A percentile compares a stretch with the other conserved stretches of the same genome.
Conservation (phyloP, 2,329 filamentous ascomycete genomes). For the Microsporum ferrugineum region DNA sequence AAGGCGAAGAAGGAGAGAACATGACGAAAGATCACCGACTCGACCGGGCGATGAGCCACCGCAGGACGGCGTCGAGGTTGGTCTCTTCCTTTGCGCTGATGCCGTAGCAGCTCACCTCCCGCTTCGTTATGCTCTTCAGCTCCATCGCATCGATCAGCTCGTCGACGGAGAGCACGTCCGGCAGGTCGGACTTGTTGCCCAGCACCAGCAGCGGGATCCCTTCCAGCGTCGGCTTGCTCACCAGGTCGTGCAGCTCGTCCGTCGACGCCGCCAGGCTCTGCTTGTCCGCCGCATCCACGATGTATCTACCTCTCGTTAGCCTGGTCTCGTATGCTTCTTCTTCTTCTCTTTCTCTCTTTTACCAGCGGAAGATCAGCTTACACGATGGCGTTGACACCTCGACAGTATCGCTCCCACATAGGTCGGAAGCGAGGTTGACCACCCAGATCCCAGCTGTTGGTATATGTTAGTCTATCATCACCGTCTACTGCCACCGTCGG, state of each 20-base stretch:
- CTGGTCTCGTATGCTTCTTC: not conserved
- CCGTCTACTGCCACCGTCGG: not conserved
- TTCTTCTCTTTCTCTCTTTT: not conserved
- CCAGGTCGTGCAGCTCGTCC: slow-evolving; percentile 82
- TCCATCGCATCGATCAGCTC: slow-evolving; percentile 89
- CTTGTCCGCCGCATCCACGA: slow-evolving; percentile 88
- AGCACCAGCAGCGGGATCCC: slow-evolving; percentile 88
- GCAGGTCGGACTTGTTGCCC: slow-evolving; percentile 93
- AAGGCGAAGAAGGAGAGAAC: not conserved
- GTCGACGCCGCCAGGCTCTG: slow-evolving; percentile 70
- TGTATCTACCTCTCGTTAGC: slow-evolving; percentile 49
- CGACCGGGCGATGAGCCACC: slow-evolving; percentile 88
- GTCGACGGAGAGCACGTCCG: slow-evolving; percentile 82
- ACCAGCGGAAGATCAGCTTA: slow-evolving; percentile 20
- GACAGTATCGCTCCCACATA: slow-evolving; percentile 99
- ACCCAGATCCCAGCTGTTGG: slow-evolving; percentile 75
- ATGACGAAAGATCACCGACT: slow-evolving; percentile 47
- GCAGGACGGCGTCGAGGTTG: slow-evolving; percentile 90
- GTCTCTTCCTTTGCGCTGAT: slow-evolving; percentile 99
- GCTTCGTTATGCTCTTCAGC: slow-evolving; percentile 75
- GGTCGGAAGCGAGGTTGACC: slow-evolving; percentile 92
- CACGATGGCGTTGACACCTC: slow-evolving; percentile 93
- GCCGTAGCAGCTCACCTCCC: slow-evolving; percentile 96
- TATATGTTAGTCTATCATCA: slow-evolving; percentile 18
- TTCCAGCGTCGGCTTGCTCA: slow-evolving; percentile 71